phyloP scores from a whole-genome alignment of 495 filamentous ascomycete genomes.

The Chaetomium fimeti region DNA sequence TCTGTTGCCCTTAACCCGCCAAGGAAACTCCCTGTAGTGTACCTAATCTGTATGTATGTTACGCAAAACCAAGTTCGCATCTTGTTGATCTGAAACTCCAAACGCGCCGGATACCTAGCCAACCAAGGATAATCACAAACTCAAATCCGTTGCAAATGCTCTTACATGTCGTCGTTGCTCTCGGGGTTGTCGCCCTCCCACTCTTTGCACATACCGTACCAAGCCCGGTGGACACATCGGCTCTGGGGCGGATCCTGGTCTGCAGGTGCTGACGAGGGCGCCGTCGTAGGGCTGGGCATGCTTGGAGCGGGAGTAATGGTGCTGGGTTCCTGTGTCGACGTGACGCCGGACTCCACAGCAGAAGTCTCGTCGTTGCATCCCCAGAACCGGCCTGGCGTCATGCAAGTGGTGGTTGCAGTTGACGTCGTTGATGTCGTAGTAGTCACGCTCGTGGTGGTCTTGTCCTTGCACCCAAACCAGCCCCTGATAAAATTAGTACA shows the following conservation, averaged over 20 bases:
- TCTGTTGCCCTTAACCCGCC: not conserved
- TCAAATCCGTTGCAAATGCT: conserved; percentile 3
- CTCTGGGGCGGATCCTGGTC: conserved; percentile 25
- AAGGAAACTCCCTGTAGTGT: not conserved
- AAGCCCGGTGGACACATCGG: conserved; percentile 40
- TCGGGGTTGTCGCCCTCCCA: conserved; percentile 28
- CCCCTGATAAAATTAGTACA: conserved; percentile 54
- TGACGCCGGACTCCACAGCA: conserved; percentile 29
- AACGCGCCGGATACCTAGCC: conserved; percentile 6
- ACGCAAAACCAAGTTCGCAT: not conserved
- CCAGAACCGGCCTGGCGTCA: conserved; percentile 56
- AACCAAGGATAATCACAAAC: conserved; percentile 17
- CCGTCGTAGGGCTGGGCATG: conserved; percentile 24
- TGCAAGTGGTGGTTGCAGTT: conserved; percentile 46
- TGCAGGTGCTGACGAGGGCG: conserved; percentile 29
- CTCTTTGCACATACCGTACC: conserved; percentile 47
- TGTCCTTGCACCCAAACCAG: conserved; percentile 68
- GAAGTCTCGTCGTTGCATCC: conserved; percentile 54
- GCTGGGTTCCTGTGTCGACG: conserved; percentile 32
- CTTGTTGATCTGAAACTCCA: conserved; percentile 12
- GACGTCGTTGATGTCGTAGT: conserved; percentile 29
- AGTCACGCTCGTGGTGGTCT: conserved; percentile 34
- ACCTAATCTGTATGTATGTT: conserved; percentile 4
- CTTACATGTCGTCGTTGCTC: conserved; percentile 30
- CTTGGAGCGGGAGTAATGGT: conserved; percentile 42